phyloP scores from a whole-genome alignment of 768 basidiomycete species.

The Gyrodon lividus region DNA sequence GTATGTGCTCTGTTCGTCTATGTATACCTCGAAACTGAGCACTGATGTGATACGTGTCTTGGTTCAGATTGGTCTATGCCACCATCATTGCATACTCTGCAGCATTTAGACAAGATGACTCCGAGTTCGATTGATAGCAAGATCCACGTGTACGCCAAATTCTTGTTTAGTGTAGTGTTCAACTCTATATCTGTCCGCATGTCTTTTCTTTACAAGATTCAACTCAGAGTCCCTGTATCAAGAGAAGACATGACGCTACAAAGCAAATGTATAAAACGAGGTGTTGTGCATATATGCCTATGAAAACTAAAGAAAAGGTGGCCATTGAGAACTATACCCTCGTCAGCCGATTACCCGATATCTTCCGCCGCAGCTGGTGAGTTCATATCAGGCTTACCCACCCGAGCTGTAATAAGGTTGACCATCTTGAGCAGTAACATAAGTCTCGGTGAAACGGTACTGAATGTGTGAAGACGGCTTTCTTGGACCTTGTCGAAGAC shows the following conservation, averaged over 20 bases:
- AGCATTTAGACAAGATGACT: conserved; percentile 76
- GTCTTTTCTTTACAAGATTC: conserved; percentile 5
- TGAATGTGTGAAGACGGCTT: conserved; percentile 19
- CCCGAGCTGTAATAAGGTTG: conserved; percentile 27
- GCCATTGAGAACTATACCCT: background rate
- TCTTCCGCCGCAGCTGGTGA: background rate
- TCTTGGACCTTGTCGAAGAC: conserved; percentile 23
- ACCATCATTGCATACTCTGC: conserved; percentile 89
- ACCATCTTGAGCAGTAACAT: conserved; percentile 30
- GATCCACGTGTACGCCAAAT: background rate
- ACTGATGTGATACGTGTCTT: background rate
- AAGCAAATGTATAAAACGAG: background rate
- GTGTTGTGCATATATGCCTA: too few relatives aligned
- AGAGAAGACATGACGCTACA: too few relatives aligned
- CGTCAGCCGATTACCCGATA: conserved; percentile 2
- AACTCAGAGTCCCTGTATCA: background rate
- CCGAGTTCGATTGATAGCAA: conserved; percentile 64
- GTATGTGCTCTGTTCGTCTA: conserved; percentile 33
- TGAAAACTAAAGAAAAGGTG: too few relatives aligned
- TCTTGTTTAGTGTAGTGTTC: conserved; percentile 1
- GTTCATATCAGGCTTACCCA: conserved; percentile 21
- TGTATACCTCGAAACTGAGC: background rate
- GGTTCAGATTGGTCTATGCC: conserved; percentile 73
- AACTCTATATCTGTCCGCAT: conserved; percentile 13
- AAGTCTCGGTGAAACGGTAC: conserved; percentile 28